Conservation (phyloP, 257 asterid species). For the Jacaranda mimosifolia region DNA sequence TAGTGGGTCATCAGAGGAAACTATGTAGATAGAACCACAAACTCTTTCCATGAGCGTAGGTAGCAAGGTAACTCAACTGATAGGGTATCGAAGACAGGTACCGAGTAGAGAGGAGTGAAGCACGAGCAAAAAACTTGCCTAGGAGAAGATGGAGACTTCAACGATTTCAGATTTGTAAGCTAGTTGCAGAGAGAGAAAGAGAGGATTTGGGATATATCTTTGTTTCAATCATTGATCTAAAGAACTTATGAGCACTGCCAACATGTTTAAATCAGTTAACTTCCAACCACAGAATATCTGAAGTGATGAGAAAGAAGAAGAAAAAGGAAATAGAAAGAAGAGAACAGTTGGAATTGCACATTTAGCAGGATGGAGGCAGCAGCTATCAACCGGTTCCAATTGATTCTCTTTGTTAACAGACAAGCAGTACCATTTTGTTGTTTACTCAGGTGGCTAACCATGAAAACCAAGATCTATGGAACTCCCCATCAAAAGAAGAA, state of each 20-base stretch:
- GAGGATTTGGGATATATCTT: not conserved
- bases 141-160: no score
- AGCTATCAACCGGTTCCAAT: not conserved
- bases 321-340: constrained; percentile 13
- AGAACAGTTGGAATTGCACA: constrained; percentile 20
- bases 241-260: not conserved
- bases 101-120: no score
- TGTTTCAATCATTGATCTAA: not conserved
- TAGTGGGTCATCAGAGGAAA: constrained; percentile 5
- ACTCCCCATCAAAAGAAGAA: constrained; percentile 11
- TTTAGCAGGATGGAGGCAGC: constrained; percentile 21
- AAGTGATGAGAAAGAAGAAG: constrained; percentile 1
- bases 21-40: not conserved
- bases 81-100: no score
- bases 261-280: not conserved
- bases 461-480: not conserved
- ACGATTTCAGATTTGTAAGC: not conserved
- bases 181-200: not conserved
- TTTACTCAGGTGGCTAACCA: not conserved
- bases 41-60: not conserved
- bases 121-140: no score
- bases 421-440: constrained; percentile 11
- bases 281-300: not conserved
- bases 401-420: not conserved
- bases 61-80: no score